phyloP scores from a whole-genome alignment of 148 eudicot genomes.

The Rhododendron mucronatum region DNA sequence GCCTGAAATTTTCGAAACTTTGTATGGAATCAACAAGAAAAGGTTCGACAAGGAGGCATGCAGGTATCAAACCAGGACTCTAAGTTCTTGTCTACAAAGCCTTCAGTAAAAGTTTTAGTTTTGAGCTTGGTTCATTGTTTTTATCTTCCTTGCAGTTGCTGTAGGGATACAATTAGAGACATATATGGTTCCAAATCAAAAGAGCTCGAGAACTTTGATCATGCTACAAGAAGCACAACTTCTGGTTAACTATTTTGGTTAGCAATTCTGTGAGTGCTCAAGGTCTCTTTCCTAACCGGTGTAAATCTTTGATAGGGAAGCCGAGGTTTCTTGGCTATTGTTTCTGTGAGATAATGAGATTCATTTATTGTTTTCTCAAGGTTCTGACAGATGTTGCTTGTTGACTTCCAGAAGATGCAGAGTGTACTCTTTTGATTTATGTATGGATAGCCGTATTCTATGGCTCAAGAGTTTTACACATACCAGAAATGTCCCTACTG shows the following conservation, averaged over 20 bases:
- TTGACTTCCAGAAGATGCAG: neutral
- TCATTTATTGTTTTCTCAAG: neutral
- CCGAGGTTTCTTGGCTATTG: neutral
- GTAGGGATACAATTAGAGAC: constrained; percentile 20
- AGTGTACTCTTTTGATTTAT: neutral
- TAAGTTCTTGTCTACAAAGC: neutral
- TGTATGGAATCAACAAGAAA: constrained; percentile 70
- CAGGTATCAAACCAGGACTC: constrained; percentile 39
- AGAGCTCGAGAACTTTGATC: constrained; percentile 18
- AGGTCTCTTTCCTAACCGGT: neutral
- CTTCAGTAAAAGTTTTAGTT: neutral
- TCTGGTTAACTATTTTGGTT: neutral
- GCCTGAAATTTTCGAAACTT: constrained; percentile 49
- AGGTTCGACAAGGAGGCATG: constrained; percentile 89
- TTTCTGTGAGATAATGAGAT: neutral
- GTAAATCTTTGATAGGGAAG: neutral
- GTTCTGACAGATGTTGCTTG: neutral
- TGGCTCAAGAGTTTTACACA: neutral
- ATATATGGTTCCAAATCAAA: constrained; percentile 19
- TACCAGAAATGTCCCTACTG: too few relatives aligned
- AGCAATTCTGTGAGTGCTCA: neutral
- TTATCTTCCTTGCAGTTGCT: constrained; percentile 16
- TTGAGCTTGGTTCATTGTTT: neutral
- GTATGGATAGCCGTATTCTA: neutral
- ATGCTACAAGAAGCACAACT: neutral